These are phyloP conservation scores for Fusarium sp. DNA, from an alignment of 2,329 filamentous ascomycete genomes.

Conservation along the genomic window DNA sequence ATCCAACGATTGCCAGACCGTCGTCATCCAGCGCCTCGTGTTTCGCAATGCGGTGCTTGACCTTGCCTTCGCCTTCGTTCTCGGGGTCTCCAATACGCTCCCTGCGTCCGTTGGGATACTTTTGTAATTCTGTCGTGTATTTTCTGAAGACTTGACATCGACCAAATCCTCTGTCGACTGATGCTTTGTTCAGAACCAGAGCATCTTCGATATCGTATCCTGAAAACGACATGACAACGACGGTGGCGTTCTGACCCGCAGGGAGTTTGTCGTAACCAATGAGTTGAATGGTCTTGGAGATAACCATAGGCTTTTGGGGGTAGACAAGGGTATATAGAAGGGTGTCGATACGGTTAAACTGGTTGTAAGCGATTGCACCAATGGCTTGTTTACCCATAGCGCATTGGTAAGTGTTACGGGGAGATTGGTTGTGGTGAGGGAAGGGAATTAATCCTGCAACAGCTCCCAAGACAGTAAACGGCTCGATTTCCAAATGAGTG, in stretches of 20 bases:
- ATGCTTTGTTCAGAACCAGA: constrained; percentile 95
- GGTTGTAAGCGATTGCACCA: constrained; percentile 97
- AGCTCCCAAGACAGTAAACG: constrained; percentile 94
- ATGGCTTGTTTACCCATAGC: constrained; percentile 99
- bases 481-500: constrained; percentile 97
- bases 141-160: constrained; percentile 99
- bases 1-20: constrained; percentile 88
- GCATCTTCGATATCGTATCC: constrained; percentile 99
- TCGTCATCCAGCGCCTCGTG: constrained; percentile 84
- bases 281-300: constrained; percentile 95
- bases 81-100: constrained; percentile 74
- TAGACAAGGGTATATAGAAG: constrained; percentile 97
- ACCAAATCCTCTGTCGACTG: constrained; percentile 93
- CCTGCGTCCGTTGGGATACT: constrained; percentile 84
- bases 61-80: constrained; percentile 71
- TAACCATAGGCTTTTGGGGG: constrained; percentile 97
- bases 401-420: constrained; percentile 98
- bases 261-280: constrained; percentile 98
- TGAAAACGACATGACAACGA: constrained; percentile 99
- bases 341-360: constrained; percentile 96
- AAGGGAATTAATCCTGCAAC: constrained; percentile 98
- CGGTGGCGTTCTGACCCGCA: constrained; percentile 95
- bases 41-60: constrained; percentile 72
- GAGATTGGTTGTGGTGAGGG: constrained; percentile 98
- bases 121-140: constrained; percentile 86